These are phyloP conservation scores for Fusarium pseudograminearum DNA, from an alignment of 2,329 filamentous ascomycete species.

Conservation along the genomic window DNA sequence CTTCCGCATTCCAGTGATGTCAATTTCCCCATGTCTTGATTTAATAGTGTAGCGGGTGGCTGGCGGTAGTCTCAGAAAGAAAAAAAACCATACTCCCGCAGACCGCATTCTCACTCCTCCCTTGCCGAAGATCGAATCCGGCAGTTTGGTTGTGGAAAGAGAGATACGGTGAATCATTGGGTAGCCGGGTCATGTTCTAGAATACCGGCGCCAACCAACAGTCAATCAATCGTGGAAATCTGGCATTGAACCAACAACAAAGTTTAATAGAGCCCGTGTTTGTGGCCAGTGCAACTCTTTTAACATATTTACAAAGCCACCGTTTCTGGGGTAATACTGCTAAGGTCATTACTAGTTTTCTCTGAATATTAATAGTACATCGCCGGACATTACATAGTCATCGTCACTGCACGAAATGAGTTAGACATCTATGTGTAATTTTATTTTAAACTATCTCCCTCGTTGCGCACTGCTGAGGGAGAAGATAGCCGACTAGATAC, in stretches of 20 bases:
- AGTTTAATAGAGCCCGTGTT: not conserved
- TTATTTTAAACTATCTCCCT: constrained; percentile 18
- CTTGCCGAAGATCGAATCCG: constrained; percentile 15
- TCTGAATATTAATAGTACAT: not conserved
- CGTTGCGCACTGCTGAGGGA: constrained; percentile 36
- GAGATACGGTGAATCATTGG: not conserved
- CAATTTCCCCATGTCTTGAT: not conserved
- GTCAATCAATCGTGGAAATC: not conserved
- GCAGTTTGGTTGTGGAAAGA: not conserved
- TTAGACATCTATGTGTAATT: constrained; percentile 13
- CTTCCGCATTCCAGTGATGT: constrained; percentile 28
- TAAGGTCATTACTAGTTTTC: not conserved
- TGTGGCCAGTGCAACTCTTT: constrained; percentile 2
- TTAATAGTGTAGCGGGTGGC: constrained; percentile 14
- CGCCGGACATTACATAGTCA: not conserved
- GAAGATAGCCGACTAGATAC: constrained; percentile 17
- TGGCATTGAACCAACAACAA: not conserved
- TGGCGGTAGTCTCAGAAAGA: constrained; percentile 29
- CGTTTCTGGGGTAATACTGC: not conserved
- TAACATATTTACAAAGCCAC: not conserved
- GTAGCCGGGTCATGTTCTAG: not conserved
- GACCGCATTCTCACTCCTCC: constrained; percentile 15
- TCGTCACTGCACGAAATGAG: not conserved
- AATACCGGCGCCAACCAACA: constrained; percentile 15
- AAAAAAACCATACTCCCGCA: not conserved